These are phyloP conservation scores for Neofusicoccum umdonicola DNA, from an alignment of 2,329 filamentous ascomycete genomes.

Conservation along the genomic window DNA sequence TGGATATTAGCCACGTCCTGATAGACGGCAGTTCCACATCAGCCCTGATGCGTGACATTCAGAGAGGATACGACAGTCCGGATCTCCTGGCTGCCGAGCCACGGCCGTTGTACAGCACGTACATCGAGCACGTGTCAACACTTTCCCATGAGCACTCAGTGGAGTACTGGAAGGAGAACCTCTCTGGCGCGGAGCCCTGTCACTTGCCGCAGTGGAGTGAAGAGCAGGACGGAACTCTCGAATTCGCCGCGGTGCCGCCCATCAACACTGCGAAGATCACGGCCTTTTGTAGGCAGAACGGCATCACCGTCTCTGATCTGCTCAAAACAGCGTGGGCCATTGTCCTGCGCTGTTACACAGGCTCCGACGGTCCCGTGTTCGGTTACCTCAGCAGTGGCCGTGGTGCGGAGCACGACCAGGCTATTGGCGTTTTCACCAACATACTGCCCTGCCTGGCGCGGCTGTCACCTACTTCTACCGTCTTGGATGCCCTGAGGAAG, in stretches of 20 bases:
- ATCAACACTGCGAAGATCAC: slow-evolving; percentile 16
- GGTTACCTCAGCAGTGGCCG: slow-evolving; percentile 38
- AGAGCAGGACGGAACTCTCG: slow-evolving; percentile 26
- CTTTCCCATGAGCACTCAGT: neutral
- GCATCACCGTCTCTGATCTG: slow-evolving; percentile 50
- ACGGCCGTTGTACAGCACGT: slow-evolving; percentile 39
- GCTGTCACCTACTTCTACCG: slow-evolving; percentile 28
- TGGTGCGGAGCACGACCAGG: slow-evolving; percentile 41
- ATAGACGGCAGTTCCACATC: slow-evolving; percentile 53
- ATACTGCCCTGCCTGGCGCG: slow-evolving; percentile 46
- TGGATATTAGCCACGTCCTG: slow-evolving; percentile 53
- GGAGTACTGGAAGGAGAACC: slow-evolving; percentile 39
- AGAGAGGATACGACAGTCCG: slow-evolving; percentile 45
- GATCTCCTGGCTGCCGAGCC: slow-evolving; percentile 30
- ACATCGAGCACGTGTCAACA: slow-evolving; percentile 33
- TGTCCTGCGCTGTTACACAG: slow-evolving; percentile 30
- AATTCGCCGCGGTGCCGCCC: slow-evolving; percentile 26
- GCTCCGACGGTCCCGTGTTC: slow-evolving; percentile 34
- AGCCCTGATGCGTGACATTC: slow-evolving; percentile 48
- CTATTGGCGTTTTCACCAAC: slow-evolving; percentile 49
- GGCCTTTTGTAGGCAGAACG: slow-evolving; percentile 41
- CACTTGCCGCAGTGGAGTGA: slow-evolving; percentile 34
- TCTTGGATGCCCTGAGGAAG: slow-evolving; percentile 40
- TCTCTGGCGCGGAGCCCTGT: slow-evolving; percentile 39
- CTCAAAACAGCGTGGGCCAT: slow-evolving; percentile 40